Base-by-base conservation (phyloP, 1,284 basidiomycete species). In the Sphagnurus paluster region DNA sequence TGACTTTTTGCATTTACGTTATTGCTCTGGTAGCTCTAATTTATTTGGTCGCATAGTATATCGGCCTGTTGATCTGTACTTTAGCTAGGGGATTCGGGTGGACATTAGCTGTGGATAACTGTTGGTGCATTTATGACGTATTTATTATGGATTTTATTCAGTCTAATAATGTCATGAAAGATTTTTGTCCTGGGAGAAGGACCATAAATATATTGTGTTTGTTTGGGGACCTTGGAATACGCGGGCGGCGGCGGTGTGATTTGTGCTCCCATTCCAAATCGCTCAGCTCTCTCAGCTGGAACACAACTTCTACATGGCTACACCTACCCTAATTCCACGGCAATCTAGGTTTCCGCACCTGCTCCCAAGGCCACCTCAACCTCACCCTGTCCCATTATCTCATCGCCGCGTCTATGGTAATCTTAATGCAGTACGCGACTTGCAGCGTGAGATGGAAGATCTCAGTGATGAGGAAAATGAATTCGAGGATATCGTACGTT, bases 381-480 rank as follows among this genome's bases (percentile, higher is more conserved):
- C 84, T 0, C 78, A 86, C 49, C 84, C 85, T 2, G 68, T 72
- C 2, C 87, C 87, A 8, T 62, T 82, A 3, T 72, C 80, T 2
- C 69, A 67, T 41, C 66, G 75, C 26, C 72, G 75, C 34, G 68
- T 69, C 3, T 74, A 79, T 52, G 75, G 74, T 2, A 72, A 77
- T 29, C 62, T 89, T 51, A 81, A 81, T 54, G 72, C 76, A 23
- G 68, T 77, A 36, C 77, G 87, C 25, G 85, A 92, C 61, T 67
- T 90, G 32, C 79, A 82, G 55, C 79, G 80, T 45, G 90, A 93
- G 62, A 85, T 89, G 72, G 89, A 90, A 29, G 89, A 92, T 52
- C 69, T 94, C 49, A 91, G 86, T 54, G 90, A 92, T 49, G 88
- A 91, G 61, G 91, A 93, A 61, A 80, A 78, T 38, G 86, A 90